phyloP scores from a whole-genome alignment of 2,329 filamentous ascomycete genomes.

The Capronia coronata region DNA sequence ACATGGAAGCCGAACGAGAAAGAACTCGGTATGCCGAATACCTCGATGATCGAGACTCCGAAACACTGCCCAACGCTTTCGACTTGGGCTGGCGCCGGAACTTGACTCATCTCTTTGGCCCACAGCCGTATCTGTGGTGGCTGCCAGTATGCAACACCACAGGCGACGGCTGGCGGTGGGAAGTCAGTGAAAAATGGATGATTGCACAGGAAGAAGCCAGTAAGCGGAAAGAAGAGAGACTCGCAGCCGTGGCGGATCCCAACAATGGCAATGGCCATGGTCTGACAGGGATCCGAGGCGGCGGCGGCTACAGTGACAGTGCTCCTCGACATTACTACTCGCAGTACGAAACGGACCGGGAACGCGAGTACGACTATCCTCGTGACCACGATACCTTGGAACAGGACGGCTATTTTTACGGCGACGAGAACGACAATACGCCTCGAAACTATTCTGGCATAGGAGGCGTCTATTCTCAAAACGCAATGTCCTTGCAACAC shows the following conservation, averaged over 20 bases:
- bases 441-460: background rate
- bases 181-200: constrained; percentile 72
- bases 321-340: constrained; percentile 2
- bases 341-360: constrained; percentile 13
- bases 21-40: constrained; percentile 68
- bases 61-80: constrained; percentile 86
- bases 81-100: constrained; percentile 81
- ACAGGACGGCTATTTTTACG: background rate
- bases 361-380: constrained; percentile 4
- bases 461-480: constrained; percentile 16
- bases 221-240: constrained; percentile 18
- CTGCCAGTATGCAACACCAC: constrained; percentile 78
- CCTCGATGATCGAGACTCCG: constrained; percentile 80
- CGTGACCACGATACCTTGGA: constrained; percentile 3
- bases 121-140: constrained; percentile 64
- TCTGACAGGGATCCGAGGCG: background rate
- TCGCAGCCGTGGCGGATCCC: constrained; percentile 28
- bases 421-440: background rate
- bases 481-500: constrained; percentile 23
- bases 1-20: constrained; percentile 57
- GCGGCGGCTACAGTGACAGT: constrained; percentile 3
- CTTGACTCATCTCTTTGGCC: constrained; percentile 73
- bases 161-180: constrained; percentile 93
- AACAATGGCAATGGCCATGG: background rate
- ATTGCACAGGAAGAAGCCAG: constrained; percentile 46